Evolutionary conservation across 495 filamentous ascomycete species (phyloP).

Genomic region (Penicillium nucicola): DNA sequence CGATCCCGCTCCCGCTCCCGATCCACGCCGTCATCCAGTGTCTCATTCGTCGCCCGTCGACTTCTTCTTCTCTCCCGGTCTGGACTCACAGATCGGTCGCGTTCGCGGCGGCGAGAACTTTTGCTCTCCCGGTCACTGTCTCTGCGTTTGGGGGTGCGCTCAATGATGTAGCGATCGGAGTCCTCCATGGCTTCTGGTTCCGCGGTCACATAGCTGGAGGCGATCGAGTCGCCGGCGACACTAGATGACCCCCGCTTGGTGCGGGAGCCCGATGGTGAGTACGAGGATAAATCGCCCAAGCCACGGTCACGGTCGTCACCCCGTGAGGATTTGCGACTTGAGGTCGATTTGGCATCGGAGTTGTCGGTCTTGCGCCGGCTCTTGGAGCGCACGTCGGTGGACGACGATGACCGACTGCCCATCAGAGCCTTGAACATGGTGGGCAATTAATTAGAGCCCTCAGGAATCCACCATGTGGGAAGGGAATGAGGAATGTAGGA

Average conservation of each 20-base stretch:
- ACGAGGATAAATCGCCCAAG: constrained; percentile 37
- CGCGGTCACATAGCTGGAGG: constrained; percentile 54
- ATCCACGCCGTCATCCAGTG: constrained; percentile 21
- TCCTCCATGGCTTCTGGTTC: constrained; percentile 33
- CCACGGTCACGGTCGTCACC: constrained; percentile 54
- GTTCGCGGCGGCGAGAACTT: constrained; percentile 28
- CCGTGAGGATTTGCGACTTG: constrained; percentile 49
- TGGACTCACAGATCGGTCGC: constrained; percentile 29
- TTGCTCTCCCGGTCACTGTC: constrained; percentile 35
- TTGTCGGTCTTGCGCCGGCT: constrained; percentile 34
- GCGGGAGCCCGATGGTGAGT: constrained; percentile 35
- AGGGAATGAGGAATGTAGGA: constrained; percentile 18
- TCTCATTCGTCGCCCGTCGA: constrained; percentile 22
- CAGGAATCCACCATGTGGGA: constrained; percentile 33
- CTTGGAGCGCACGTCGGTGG: constrained; percentile 37
- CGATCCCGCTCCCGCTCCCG: constrained; percentile 29
- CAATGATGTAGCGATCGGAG: constrained; percentile 25
- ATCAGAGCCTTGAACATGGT: constrained; percentile 47
- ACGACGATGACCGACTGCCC: constrained; percentile 34
- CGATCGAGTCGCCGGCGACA: constrained; percentile 44
- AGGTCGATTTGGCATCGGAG: constrained; percentile 23
- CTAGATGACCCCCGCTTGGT: constrained; percentile 36
- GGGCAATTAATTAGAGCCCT: constrained; percentile 28
- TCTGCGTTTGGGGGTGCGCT: constrained; percentile 31
- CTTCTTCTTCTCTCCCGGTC: constrained; percentile 32